Evolutionary conservation across 2,329 filamentous ascomycete species (phyloP).

Genomic region (Alternaria atra): DNA sequence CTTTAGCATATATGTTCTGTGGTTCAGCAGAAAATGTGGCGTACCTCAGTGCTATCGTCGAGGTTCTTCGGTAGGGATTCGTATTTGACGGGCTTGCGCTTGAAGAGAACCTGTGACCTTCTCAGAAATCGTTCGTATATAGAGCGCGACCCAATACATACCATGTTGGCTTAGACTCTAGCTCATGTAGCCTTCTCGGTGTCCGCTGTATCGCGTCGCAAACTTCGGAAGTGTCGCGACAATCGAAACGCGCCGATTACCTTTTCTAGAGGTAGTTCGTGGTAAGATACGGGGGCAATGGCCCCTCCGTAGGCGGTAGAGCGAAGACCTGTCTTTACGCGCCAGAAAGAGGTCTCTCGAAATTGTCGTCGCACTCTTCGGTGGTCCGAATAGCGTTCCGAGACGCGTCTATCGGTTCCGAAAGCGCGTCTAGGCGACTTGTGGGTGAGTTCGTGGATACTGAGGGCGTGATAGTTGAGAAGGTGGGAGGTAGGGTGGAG

Average conservation of each 20-base stretch:
- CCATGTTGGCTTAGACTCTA: conserved; percentile 42
- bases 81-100: conserved; percentile 92
- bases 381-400: conserved; percentile 44
- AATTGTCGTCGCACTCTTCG: conserved; percentile 44
- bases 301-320: conserved; percentile 19
- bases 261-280: conserved; percentile 3
- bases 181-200: conserved; percentile 42
- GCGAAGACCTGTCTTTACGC: conserved; percentile 26
- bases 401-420: conserved; percentile 53
- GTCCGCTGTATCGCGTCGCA: conserved; percentile 38
- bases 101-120: conserved; percentile 80
- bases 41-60: conserved; percentile 84
- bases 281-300: conserved; percentile 12
- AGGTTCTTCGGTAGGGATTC: conserved; percentile 75
- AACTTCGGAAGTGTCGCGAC: conserved; percentile 38
- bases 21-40: conserved; percentile 35
- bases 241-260: conserved; percentile 22
- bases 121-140: conserved; percentile 25
- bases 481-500: conserved; percentile 41
- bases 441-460: conserved; percentile 40
- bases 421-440: conserved; percentile 52
- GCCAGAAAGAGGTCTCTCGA: conserved; percentile 31
- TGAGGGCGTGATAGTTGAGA: conserved; percentile 37
- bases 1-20: conserved; percentile 39
- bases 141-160: conserved; percentile 29